Base-by-base conservation (phyloP, 208 protist genomes). In the Borovskyia barvae region DNA sequence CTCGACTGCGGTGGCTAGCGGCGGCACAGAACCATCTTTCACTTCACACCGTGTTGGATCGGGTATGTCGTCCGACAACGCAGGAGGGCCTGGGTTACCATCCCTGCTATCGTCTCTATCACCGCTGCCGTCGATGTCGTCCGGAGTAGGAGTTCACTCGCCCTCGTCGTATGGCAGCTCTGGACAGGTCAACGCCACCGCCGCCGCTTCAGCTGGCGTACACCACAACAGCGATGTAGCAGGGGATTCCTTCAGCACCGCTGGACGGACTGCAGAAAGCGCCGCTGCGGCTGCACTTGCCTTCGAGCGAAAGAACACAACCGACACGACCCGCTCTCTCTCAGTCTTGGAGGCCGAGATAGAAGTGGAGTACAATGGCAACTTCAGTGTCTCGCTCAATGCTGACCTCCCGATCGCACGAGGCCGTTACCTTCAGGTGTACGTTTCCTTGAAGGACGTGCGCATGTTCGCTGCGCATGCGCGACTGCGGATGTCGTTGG, bases 341-440 rank as follows among this genome's bases (percentile, higher is more conserved):
- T 70, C 63, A 15, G 54, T 62, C 6, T 28, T 94, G n/a, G 84
- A 94, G 39, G 47, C 82, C 1, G 88, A 94, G 66, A 69, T 72
- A 8, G 82, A 92, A 65, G 68, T 92, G 45, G 84, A 94, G 70
- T 94, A 94, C 71, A 64, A 61, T 47, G 88, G 88, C 1, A 74
- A 75, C 20, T 54, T 87, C 9, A 82, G 82, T 37, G 67, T 82
- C 7, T 83, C 77, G 9, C 72, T 92, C 11, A 66, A 75, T 26
- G 82, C 82, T 1, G 84, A 94, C 55, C 49, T 94, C 28, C 80
- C 72, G 28, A 71, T 94, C 57, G 62, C 57, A 9, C 88, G 88
- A 5, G 88, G 88, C 7, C 67, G 85, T 1, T 82, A 76, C 25
- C 65, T 94, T 37, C 85, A 84, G n/a, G 61, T 89, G 33, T 86